Conservation (phyloP, 2,329 filamentous ascomycete genomes). For the Cladosporium sp. region DNA sequence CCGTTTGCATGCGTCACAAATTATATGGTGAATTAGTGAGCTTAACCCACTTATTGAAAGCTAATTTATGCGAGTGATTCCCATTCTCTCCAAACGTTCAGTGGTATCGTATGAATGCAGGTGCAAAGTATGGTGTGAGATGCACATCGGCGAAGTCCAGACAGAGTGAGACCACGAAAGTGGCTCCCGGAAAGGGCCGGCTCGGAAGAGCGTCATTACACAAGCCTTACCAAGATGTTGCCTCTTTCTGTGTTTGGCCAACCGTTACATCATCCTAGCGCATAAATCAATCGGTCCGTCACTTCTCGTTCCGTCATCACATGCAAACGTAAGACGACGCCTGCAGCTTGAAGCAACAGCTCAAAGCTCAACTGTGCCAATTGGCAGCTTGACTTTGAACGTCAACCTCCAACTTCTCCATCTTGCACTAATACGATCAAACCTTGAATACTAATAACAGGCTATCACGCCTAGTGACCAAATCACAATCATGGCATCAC, state of each 20-base stretch:
- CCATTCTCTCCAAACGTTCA: too few species aligned
- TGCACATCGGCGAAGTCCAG: background rate
- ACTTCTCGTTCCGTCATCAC: background rate
- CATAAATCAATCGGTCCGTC: constrained; percentile 8
- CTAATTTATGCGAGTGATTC: too few species aligned
- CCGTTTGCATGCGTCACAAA: too few species aligned
- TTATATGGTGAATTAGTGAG: too few species aligned
- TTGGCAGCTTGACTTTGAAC: background rate
- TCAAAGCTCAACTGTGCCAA: background rate
- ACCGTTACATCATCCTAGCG: constrained; percentile 4
- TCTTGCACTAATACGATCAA: background rate
- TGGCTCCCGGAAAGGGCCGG: background rate
- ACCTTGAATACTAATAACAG: background rate
- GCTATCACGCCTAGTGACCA: background rate
- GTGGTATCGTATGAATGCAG: too few species aligned
- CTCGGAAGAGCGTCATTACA: constrained; percentile 2
- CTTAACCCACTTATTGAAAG: too few species aligned
- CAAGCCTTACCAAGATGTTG: background rate
- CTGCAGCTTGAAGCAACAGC: background rate
- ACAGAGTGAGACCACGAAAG: background rate
- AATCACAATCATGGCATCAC: background rate
- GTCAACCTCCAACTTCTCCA: background rate
- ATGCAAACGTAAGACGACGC: background rate
- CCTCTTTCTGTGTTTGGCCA: background rate
- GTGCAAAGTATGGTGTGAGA: background rate